These are phyloP conservation scores for Colletotrichum coccodes DNA, from an alignment of 2,329 filamentous ascomycete species.

Conservation along the genomic window DNA sequence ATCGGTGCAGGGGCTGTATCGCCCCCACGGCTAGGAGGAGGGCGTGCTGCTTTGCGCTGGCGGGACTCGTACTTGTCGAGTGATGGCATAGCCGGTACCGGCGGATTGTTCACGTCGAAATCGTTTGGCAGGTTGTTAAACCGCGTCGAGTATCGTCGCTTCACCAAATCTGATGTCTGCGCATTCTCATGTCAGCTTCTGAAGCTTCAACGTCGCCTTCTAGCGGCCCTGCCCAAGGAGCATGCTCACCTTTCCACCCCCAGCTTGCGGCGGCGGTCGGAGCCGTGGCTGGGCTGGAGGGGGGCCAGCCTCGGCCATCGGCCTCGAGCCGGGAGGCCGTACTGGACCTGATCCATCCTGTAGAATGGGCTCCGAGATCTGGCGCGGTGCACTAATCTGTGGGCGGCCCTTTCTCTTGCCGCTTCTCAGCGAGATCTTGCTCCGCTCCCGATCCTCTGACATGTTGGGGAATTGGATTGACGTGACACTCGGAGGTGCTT, in stretches of 20 bases:
- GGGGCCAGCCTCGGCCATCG: slow-evolving; percentile 29
- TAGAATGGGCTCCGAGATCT: slow-evolving; percentile 70
- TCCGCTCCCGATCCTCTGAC: slow-evolving; percentile 65
- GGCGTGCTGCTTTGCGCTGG: slow-evolving; percentile 58
- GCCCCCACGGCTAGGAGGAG: slow-evolving; percentile 62
- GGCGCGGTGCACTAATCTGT: slow-evolving; percentile 69
- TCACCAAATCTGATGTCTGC: slow-evolving; percentile 84
- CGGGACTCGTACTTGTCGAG: slow-evolving; percentile 67
- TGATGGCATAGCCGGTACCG: slow-evolving; percentile 75
- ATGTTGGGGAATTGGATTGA: slow-evolving; percentile 49
- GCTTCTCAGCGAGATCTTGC: slow-evolving; percentile 71
- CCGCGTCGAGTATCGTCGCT: slow-evolving; percentile 91
- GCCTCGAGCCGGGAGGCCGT: slow-evolving; percentile 38
- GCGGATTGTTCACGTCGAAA: slow-evolving; percentile 74
- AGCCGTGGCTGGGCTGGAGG: slow-evolving; percentile 20
- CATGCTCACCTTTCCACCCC: slow-evolving; percentile 65
- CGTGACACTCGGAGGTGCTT: not conserved
- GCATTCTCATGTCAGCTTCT: not conserved
- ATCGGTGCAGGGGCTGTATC: slow-evolving; percentile 66
- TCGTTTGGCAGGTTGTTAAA: slow-evolving; percentile 83
- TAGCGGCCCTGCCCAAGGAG: not conserved
- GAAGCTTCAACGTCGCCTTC: not conserved
- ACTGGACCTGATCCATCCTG: slow-evolving; percentile 50
- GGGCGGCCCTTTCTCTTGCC: slow-evolving; percentile 72
- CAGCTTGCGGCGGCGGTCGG: slow-evolving; percentile 58